Conservation (phyloP, 1,284 basidiomycete species). For the Cutaneotrichosporon mucoides region DNA sequence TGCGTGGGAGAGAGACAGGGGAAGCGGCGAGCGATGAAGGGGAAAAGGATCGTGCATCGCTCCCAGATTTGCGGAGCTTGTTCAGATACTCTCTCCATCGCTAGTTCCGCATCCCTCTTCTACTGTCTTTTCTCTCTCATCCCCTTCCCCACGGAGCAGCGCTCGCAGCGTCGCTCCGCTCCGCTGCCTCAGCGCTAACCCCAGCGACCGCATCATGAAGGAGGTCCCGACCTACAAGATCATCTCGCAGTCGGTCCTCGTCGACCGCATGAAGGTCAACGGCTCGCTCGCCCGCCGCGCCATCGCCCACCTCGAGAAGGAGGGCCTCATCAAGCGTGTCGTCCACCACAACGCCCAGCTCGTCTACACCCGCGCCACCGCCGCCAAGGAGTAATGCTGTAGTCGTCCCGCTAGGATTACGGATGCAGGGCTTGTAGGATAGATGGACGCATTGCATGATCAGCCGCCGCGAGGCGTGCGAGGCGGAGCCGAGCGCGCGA, state of each 20-base stretch:
- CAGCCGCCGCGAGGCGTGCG: not conserved
- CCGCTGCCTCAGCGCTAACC: too few relatives aligned
- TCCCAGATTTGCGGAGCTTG: too few relatives aligned
- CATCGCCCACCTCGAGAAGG: slow-evolving; percentile 90
- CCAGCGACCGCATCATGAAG: slow-evolving; percentile 95
- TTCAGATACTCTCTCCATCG: too few relatives aligned
- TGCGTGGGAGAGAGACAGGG: too few relatives aligned
- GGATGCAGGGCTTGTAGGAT: slow-evolving; percentile 14
- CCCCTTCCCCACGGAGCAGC: too few relatives aligned
- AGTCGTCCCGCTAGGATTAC: too few relatives aligned
- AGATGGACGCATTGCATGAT: slow-evolving; percentile 19
- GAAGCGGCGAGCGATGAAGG: too few relatives aligned
- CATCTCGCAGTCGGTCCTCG: slow-evolving; percentile 95
- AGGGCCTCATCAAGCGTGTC: slow-evolving; percentile 92
- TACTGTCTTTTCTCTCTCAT: not conserved
- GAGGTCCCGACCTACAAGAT: slow-evolving; percentile 99
- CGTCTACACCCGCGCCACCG: slow-evolving; percentile 59
- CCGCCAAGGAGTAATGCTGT: slow-evolving; percentile 39
- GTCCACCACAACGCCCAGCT: slow-evolving; percentile 94
- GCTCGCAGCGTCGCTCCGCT: too few relatives aligned
- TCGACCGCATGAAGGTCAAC: slow-evolving; percentile 85
- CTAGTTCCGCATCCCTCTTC: too few relatives aligned
- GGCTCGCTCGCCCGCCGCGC: slow-evolving; percentile 90
- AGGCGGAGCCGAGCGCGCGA: too few relatives aligned
- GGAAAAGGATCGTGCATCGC: too few relatives aligned